Base-by-base conservation (phyloP, 192 early-diverging fungal species). In the Coemansia sp. region DNA sequence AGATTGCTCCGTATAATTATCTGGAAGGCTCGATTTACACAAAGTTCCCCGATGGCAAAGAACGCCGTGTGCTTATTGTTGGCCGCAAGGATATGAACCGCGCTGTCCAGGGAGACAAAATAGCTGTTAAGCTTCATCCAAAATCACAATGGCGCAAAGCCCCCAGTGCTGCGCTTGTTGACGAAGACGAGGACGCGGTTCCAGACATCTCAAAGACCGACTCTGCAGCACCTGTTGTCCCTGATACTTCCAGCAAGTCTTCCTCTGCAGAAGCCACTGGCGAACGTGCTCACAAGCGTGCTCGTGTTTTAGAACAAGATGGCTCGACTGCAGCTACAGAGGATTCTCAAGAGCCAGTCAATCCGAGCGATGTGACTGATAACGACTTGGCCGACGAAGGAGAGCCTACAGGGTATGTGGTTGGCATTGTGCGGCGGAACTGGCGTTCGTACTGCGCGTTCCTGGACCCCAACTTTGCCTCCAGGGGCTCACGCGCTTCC, bases 361-460 rank as follows among this genome's bases (percentile, higher is more conserved):
- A 71, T 22, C 70, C 73, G 0, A 64, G 54, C 3, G 63, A 68
- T n/a, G 20, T 73, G 18, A 60, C 65, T 20, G 67, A 70, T 11
- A 14, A 14, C 12, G 7, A 16, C 10, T 3, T 45, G 42, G 42
- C 42, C 34, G 69, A 64, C 5, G 67, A 76, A 22, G 83, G 71
- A n/a, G 83, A 87, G 56, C 95, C 94, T n/a, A 93, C 91, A 0
- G 96, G 88, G 20, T 86, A 87, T 56, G 87, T 99, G 4, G 94
- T 99, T 11, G 94, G 94, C 14, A 89, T 99, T 49, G 92, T 99
- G 69, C 90, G 93, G 59, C 91, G 93, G 60, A 96, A 95, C 80
- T 98, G 96, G 94, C 84, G 94, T 64, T 90, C 91, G 48, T 93
- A 91, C 70, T 99, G 97, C 76, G 94, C 94, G 32, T 95, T 91